Evolutionary conservation across 129 eudicot genomes (phyloP).

Genomic region (Solidago caesia): DNA sequence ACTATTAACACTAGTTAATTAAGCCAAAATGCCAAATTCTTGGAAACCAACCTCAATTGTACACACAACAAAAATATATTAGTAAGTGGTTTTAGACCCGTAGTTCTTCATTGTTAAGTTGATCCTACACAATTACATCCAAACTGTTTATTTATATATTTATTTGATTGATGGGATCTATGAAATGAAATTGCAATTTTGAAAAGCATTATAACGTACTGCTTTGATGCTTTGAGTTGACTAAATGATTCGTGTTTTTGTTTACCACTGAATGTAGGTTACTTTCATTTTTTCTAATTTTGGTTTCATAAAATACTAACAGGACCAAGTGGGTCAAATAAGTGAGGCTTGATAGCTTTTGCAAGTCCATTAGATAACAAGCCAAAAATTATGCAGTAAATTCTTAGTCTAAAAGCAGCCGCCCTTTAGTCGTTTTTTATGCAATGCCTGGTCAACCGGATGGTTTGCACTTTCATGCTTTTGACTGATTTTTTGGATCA

Average conservation of each 20-base stretch:
- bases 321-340: conserved; percentile 26
- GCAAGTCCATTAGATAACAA: conserved; percentile 14
- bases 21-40: background rate
- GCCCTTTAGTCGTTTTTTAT: conserved; percentile 17
- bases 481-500: conserved; percentile 18
- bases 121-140: background rate
- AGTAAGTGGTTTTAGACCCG: background rate
- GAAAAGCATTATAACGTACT: background rate
- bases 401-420: conserved; percentile 23
- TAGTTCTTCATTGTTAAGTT: conserved; percentile 5
- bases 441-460: conserved; percentile 21
- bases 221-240: conserved; percentile 31
- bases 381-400: conserved; percentile 11
- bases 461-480: conserved; percentile 20
- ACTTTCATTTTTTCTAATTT: background rate
- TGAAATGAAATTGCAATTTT: conserved; percentile 3
- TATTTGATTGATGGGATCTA: conserved; percentile 28
- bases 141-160: background rate
- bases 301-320: background rate
- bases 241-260: background rate
- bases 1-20: background rate
- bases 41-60: background rate
- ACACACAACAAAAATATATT: background rate
- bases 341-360: conserved; percentile 21
- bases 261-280: background rate